Evolutionary conservation across 108 stramenopile species (phyloP), one percentile per base, ranked within the genome.

Genomic region (Epithemia pelagica): DNA sequence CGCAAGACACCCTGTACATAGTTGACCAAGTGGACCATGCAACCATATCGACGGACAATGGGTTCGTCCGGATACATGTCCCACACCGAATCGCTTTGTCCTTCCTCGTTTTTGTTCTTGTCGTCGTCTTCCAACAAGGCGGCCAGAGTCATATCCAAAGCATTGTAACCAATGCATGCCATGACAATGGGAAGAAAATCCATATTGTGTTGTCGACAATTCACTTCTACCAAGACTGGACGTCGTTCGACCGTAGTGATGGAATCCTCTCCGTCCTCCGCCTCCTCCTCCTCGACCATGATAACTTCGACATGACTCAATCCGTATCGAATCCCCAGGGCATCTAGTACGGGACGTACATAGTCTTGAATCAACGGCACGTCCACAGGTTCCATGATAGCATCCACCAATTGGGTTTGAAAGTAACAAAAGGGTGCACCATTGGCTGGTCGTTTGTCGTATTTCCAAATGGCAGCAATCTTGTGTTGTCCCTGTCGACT

Each of bases 381-480:
- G 33, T 75, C 64, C 5, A 10, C 37, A 1, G 63, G 67, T 33
- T 64, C 74, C 0, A 52, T 54, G 26, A 63, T 59, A 21, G 70
- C 66, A 71, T 75, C 74, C 27, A 91, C 81, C n/a, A 96, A 58
- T 72, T 85, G 70, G 30, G 95, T 96, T 0, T 82, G 90, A 67
- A 82, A 92, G 73, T 95, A 95, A 0, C 92, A 90, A 75, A 91
- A 91, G 19, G 82, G 79, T 29, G 79, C 84, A 26, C 89, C 96
- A 71, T 96, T 95, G 56, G 85, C 85, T 2, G 79, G 68, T 65
- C 95, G 80, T 72, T 97, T 97, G 70, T 97, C 96, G 73, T 97
- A 99, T 62, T 79, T 78, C 98, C 98, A 99, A 22, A 99, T 68
- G 7, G 96, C 98, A 28, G 91, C 90, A 51, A 95, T 82, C 72